phyloP scores from a whole-genome alignment of 2,329 filamentous ascomycete genomes.

The Chrysoporthe puriensis region DNA sequence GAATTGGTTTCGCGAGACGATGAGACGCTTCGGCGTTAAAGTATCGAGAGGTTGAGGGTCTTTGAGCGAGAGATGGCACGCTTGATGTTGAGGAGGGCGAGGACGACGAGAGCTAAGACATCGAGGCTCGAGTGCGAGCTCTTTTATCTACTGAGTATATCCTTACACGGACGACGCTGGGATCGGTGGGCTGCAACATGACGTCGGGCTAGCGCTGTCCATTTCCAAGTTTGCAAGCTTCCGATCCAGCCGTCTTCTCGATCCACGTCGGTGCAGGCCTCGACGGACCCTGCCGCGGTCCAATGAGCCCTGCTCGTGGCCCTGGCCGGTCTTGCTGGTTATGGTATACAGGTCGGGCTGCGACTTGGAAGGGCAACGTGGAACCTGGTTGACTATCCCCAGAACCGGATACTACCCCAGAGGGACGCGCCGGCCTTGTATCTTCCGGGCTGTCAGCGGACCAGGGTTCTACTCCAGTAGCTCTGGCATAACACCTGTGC shows the following conservation, averaged over 20 bases:
- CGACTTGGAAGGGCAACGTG: neutral
- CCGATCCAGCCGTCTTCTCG: neutral
- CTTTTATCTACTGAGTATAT: neutral
- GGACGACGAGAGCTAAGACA: neutral
- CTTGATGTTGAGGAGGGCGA: neutral
- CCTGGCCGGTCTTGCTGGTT: neutral
- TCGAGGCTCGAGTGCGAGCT: neutral
- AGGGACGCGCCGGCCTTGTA: too few species aligned
- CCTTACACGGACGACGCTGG: too few species aligned
- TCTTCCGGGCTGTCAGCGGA: neutral
- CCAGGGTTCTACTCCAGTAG: neutral
- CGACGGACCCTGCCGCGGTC: neutral
- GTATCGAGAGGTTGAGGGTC: neutral
- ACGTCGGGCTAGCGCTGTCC: neutral
- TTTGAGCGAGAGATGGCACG: too few species aligned
- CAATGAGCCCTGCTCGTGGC: neutral
- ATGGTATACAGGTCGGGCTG: neutral
- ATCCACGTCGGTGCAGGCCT: neutral
- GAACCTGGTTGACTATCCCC: neutral
- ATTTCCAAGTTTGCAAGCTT: neutral
- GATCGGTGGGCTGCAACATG: neutral
- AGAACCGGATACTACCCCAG: neutral
- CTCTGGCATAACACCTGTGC: neutral
- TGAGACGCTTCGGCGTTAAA: neutral
- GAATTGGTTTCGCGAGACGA: neutral